A percentile compares a stretch with the other conserved stretches of the same genome.
phyloP scores from a whole-genome alignment of 768 basidiomycete species.

The Psilocybe cubensis region DNA sequence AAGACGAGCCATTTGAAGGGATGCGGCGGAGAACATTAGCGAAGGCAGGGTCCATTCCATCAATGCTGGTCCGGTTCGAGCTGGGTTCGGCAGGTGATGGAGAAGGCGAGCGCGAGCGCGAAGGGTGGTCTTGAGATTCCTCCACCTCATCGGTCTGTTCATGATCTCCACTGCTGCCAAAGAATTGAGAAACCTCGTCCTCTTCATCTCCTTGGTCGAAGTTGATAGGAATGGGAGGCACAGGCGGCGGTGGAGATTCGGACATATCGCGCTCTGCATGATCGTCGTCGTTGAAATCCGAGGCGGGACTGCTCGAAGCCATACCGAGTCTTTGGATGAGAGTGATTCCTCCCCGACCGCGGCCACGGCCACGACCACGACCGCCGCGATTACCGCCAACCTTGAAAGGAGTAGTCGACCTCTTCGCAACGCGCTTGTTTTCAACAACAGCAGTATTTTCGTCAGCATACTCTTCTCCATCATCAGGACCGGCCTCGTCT shows the following conservation, averaged over 20 bases:
- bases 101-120: constrained; percentile 32
- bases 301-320: constrained; percentile 56
- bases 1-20: constrained; percentile 47
- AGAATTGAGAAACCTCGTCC: constrained; percentile 40
- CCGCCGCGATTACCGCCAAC: constrained; percentile 44
- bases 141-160: constrained; percentile 31
- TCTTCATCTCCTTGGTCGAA: constrained; percentile 41
- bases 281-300: constrained; percentile 49
- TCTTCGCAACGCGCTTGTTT: constrained; percentile 34
- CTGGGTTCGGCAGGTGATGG: constrained; percentile 32
- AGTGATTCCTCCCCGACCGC: constrained; percentile 53
- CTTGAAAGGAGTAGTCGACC: constrained; percentile 59
- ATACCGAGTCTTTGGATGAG: constrained; percentile 67
- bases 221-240: constrained; percentile 43
- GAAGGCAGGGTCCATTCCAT: constrained; percentile 88
- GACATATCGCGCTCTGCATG: constrained; percentile 20
- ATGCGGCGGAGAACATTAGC: constrained; percentile 75
- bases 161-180: constrained; percentile 27
- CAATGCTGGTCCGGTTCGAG: constrained; percentile 73
- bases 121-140: constrained; percentile 19
- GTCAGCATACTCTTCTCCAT: constrained; percentile 40
- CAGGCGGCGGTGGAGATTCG: constrained; percentile 41
- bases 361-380: constrained; percentile 52
- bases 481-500: constrained; percentile 47
- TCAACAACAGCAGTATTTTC: constrained; percentile 51